phyloP scores from a whole-genome alignment of 805 yeast genomes.

The Ogataea ramenticola region DNA sequence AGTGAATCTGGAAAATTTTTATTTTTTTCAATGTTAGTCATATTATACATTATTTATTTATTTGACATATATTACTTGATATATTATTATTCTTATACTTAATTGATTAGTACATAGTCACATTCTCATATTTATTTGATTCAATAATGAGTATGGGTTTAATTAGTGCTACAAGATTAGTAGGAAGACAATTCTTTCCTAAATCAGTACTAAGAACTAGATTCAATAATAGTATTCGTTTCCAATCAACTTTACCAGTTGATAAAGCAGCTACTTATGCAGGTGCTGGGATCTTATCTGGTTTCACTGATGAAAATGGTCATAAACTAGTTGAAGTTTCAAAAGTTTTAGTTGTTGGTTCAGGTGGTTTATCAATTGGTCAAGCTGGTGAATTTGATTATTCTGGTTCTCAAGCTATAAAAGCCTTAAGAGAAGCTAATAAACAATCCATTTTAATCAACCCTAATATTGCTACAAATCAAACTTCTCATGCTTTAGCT shows the following conservation, averaged over 20 bases:
- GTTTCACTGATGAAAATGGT: conserved; percentile 52
- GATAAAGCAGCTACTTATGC: conserved; percentile 38
- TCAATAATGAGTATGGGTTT: not conserved
- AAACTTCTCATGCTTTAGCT: conserved; percentile 90
- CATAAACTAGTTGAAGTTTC: conserved; percentile 72
- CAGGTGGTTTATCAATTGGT: conserved; percentile 96
- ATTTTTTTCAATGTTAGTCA: not conserved
- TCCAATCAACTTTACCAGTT: conserved; percentile 15
- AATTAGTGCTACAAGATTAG: not conserved
- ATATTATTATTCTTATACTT: not conserved
- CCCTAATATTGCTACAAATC: conserved; percentile 96
- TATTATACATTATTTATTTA: too few species aligned
- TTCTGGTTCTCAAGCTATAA: conserved; percentile 95
- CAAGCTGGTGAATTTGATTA: conserved; percentile 99
- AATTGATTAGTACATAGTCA: not conserved
- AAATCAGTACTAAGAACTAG: too few species aligned
- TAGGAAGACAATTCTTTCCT: not conserved
- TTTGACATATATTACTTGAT: too few species aligned
- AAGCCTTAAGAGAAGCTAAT: conserved; percentile 87
- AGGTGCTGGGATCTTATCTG: conserved; percentile 54
- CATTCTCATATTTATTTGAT: too few species aligned
- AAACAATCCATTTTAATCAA: conserved; percentile 81
- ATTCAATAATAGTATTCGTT: too few species aligned
- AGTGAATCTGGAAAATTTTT: not conserved
- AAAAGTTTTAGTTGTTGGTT: conserved; percentile 88